Conservation (phyloP, 306 rosid species). For the Castanospermum australe region DNA sequence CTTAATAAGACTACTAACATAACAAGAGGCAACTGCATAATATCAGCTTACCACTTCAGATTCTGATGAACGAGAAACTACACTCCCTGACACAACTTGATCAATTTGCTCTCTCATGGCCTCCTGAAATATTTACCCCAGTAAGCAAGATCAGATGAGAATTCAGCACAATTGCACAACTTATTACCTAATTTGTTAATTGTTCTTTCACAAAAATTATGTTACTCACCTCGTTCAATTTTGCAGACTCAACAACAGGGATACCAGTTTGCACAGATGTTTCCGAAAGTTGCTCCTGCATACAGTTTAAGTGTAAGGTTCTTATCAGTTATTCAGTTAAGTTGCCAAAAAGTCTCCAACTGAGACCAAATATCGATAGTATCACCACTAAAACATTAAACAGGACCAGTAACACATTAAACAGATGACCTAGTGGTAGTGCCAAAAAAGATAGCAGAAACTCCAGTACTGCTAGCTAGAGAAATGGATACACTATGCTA, state of each 20-base stretch:
- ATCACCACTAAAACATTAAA: constrained; percentile 19
- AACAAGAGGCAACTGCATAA: constrained; percentile 17
- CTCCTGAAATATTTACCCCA: constrained; percentile 34
- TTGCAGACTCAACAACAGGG: constrained; percentile 25
- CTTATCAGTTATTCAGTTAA: constrained; percentile 17
- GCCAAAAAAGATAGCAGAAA: neutral
- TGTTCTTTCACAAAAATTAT: neutral
- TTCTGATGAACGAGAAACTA: constrained; percentile 30
- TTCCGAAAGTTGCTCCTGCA: constrained; percentile 48
- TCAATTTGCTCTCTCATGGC: constrained; percentile 29
- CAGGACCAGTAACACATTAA: constrained; percentile 5
- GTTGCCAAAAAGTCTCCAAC: neutral
- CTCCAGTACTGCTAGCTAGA: constrained; percentile 15
- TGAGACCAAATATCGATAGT: constrained; percentile 21
- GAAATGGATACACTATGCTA: constrained; percentile 9
- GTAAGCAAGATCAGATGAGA: constrained; percentile 26
- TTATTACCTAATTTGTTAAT: neutral
- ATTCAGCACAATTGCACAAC: constrained; percentile 12
- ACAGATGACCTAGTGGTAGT: constrained; percentile 4
- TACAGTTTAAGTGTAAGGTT: constrained; percentile 4
- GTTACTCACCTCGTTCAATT: constrained; percentile 41
- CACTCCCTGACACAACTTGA: constrained; percentile 32
- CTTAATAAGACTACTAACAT: neutral
- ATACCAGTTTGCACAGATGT: constrained; percentile 29
- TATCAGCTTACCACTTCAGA: constrained; percentile 43